phyloP scores from a whole-genome alignment of 208 protist species.

The Acanthamoeba polyphaga region DNA sequence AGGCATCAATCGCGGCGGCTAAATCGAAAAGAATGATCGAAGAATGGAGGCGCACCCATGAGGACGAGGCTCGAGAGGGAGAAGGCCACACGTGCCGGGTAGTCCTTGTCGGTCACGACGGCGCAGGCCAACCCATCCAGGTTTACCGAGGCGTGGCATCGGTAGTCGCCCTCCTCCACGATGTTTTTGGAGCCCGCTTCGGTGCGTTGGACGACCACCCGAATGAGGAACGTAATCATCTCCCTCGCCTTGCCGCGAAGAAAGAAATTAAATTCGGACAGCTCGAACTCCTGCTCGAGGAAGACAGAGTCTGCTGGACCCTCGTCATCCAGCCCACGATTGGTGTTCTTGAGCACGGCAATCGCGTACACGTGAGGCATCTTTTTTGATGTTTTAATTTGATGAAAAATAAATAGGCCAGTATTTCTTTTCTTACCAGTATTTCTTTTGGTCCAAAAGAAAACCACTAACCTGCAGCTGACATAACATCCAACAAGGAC shows the following conservation, averaged over 20 bases:
- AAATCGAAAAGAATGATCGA: background rate
- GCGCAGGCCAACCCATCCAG: conserved; percentile 47
- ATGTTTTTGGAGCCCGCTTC: conserved; percentile 32
- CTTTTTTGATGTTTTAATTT: too few relatives aligned
- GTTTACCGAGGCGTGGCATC: conserved; percentile 30
- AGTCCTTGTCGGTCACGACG: conserved; percentile 60
- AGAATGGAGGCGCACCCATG: background rate
- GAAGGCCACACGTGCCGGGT: conserved; percentile 40
- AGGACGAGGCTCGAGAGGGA: conserved; percentile 51
- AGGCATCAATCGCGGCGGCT: background rate
- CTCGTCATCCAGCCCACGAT: background rate
- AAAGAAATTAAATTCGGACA: conserved; percentile 60
- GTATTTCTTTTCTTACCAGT: too few relatives aligned
- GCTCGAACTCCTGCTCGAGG: conserved; percentile 35
- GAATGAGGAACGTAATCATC: conserved; percentile 57
- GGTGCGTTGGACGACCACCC: conserved; percentile 48
- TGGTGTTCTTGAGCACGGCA: conserved; percentile 3
- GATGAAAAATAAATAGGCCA: too few relatives aligned
- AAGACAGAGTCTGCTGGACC: background rate
- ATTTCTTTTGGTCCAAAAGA: too few relatives aligned
- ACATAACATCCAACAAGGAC: too few relatives aligned
- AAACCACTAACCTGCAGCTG: too few relatives aligned
- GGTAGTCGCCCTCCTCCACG: conserved; percentile 68
- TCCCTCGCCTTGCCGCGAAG: background rate
- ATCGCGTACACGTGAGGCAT: conserved; percentile 70